These are phyloP conservation scores for Nakaseomyces sp. DNA, from an alignment of 1,139 yeast genomes.

Conservation along the genomic window DNA sequence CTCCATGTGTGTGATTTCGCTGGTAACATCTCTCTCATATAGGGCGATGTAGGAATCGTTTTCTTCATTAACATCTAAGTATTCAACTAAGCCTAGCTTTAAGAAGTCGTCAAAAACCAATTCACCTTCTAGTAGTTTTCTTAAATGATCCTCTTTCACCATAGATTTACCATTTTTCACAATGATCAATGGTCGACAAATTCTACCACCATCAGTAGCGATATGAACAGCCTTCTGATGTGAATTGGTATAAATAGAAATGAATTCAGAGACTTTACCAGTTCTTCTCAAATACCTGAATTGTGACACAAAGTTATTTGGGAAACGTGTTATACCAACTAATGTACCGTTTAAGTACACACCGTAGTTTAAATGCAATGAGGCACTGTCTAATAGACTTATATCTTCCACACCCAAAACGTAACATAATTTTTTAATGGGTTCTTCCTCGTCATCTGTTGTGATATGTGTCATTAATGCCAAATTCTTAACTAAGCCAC, in stretches of 20 bases:
- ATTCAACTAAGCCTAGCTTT: constrained; percentile 80
- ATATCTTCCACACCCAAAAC: constrained; percentile 87
- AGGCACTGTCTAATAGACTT: constrained; percentile 70
- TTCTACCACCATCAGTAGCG: constrained; percentile 98
- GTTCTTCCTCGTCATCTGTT: constrained; percentile 94
- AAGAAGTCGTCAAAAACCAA: constrained; percentile 87
- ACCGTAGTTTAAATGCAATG: constrained; percentile 75
- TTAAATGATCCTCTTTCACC: constrained; percentile 64
- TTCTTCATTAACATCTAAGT: constrained; percentile 95
- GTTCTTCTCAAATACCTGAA: constrained; percentile 77
- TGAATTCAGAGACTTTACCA: constrained; percentile 82
- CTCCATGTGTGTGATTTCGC: constrained; percentile 76
- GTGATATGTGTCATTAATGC: constrained; percentile 99
- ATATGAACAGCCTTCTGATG: constrained; percentile 92
- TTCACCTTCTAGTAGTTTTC: constrained; percentile 52
- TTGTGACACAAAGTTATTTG: constrained; percentile 65
- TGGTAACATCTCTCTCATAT: constrained; percentile 57
- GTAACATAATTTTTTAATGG: constrained; percentile 67
- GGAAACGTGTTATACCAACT: constrained; percentile 81
- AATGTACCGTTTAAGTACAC: constrained; percentile 90
- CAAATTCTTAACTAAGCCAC: constrained; percentile 93
- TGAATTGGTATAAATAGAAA: constrained; percentile 79
- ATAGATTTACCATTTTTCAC: constrained; percentile 63
- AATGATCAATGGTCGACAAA: constrained; percentile 92
- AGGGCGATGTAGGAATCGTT: constrained; percentile 90